Evolutionary conservation across 495 filamentous ascomycete genomes (phyloP).

Genomic region (Neurospora tetrasperma): DNA sequence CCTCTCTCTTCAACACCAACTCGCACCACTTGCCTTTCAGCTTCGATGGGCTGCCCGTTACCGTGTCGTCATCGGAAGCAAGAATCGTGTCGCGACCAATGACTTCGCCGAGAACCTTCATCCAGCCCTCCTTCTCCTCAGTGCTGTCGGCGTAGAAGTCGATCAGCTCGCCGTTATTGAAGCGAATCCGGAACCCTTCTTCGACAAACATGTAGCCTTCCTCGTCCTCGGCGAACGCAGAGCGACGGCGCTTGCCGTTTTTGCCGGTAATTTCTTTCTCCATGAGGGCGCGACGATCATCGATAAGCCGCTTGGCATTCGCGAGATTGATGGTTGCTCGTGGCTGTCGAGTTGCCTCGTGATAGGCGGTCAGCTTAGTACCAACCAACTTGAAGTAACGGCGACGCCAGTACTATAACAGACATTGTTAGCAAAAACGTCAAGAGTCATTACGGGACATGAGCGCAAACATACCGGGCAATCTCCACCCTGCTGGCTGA

Average conservation of each 20-base stretch:
- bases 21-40: conserved; percentile 69
- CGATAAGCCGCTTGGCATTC: conserved; percentile 88
- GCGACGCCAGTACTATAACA: conserved; percentile 79
- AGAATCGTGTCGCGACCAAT: conserved; percentile 51
- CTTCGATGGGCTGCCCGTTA: conserved; percentile 31
- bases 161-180: conserved; percentile 94
- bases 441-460: not conserved
- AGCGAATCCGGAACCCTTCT: conserved; percentile 95
- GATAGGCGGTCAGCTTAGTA: conserved; percentile 86
- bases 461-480: conserved; percentile 72
- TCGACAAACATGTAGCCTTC: conserved; percentile 99
- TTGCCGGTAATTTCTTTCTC: conserved; percentile 68
- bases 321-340: conserved; percentile 93
- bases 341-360: conserved; percentile 89
- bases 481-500: conserved; percentile 95
- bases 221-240: conserved; percentile 94
- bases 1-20: conserved; percentile 58
- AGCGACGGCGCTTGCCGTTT: conserved; percentile 71
- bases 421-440: conserved; percentile 15
- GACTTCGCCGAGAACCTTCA: conserved; percentile 77
- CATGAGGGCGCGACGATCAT: conserved; percentile 74
- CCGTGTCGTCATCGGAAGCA: conserved; percentile 29
- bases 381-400: conserved; percentile 93
- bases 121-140: conserved; percentile 84
- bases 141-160: conserved; percentile 94